phyloP scores from a whole-genome alignment of 2,329 filamentous ascomycete species.

The Daldinia sp. region DNA sequence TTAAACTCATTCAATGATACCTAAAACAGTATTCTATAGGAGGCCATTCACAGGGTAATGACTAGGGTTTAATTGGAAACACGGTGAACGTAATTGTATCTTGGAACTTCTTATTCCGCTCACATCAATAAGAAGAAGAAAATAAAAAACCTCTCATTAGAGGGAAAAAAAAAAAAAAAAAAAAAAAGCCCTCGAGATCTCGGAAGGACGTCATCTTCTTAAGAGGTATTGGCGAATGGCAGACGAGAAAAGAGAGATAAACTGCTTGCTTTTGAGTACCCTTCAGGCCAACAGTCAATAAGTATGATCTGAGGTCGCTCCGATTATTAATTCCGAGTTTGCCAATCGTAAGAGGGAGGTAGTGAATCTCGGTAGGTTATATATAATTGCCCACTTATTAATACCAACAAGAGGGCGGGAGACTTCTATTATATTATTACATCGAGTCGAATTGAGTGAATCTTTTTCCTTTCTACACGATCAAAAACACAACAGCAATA shows the following conservation, averaged over 20 bases:
- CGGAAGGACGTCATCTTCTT: slow-evolving; percentile 8
- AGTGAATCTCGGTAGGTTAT: neutral
- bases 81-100: slow-evolving; percentile 19
- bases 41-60: neutral
- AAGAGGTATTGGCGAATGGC: slow-evolving; percentile 19
- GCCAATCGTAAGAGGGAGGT: slow-evolving; percentile 17
- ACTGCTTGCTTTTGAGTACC: slow-evolving; percentile 17
- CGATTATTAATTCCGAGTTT: slow-evolving; percentile 24
- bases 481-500: too few relatives aligned
- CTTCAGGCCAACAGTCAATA: slow-evolving; percentile 12
- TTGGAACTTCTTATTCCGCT: slow-evolving; percentile 14
- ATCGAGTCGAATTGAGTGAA: neutral
- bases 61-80: slow-evolving; percentile 14
- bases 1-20: slow-evolving; percentile 10
- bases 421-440: neutral
- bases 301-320: slow-evolving; percentile 18
- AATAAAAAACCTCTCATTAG: slow-evolving; percentile 18
- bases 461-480: too few relatives aligned
- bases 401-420: neutral
- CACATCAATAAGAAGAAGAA: neutral
- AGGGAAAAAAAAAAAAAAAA: slow-evolving; percentile 4
- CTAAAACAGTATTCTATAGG: neutral
- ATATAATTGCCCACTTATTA: neutral
- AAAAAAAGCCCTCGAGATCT: slow-evolving; percentile 6
- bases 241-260: slow-evolving; percentile 6